Conservation (phyloP, 1,284 basidiomycete species). For the Ustilago curta region DNA sequence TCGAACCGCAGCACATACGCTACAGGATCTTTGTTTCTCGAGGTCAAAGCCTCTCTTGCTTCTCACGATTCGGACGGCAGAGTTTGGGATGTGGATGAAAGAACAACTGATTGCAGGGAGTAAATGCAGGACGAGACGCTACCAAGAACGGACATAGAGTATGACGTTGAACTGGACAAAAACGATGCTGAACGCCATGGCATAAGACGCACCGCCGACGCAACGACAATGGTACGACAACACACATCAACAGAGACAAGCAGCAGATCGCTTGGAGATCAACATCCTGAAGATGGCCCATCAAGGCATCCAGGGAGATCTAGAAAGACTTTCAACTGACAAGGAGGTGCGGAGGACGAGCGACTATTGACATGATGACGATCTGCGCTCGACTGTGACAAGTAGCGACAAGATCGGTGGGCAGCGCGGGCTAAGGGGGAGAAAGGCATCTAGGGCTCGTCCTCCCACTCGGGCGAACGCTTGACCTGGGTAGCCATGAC, state of each 20-base stretch:
- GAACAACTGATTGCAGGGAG: constrained; percentile 21
- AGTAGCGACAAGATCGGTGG: constrained; percentile 30
- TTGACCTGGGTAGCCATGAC: constrained; percentile 54
- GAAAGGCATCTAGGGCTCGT: constrained; percentile 28
- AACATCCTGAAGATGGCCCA: constrained; percentile 29
- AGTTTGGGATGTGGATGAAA: neutral
- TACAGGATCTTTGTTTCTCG: neutral
- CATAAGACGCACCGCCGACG: constrained; percentile 2
- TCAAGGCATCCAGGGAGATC: constrained; percentile 26
- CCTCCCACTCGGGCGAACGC: constrained; percentile 54
- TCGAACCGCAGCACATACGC: neutral
- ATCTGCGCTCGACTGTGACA: constrained; percentile 42
- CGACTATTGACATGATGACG: constrained; percentile 28
- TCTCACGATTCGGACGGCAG: neutral
- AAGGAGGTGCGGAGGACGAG: neutral
- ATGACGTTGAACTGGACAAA: constrained; percentile 11
- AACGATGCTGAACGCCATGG: constrained; percentile 18
- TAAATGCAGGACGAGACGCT: constrained; percentile 9
- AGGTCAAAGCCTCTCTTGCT: neutral
- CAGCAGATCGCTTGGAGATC: constrained; percentile 15
- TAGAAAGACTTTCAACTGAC: constrained; percentile 9
- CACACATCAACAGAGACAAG: constrained; percentile 11
- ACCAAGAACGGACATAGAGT: constrained; percentile 13
- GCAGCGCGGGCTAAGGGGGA: constrained; percentile 1
- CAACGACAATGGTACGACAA: neutral